Base-by-base conservation (phyloP, 768 basidiomycete species). In the Lepiota brunneoincarnata region DNA sequence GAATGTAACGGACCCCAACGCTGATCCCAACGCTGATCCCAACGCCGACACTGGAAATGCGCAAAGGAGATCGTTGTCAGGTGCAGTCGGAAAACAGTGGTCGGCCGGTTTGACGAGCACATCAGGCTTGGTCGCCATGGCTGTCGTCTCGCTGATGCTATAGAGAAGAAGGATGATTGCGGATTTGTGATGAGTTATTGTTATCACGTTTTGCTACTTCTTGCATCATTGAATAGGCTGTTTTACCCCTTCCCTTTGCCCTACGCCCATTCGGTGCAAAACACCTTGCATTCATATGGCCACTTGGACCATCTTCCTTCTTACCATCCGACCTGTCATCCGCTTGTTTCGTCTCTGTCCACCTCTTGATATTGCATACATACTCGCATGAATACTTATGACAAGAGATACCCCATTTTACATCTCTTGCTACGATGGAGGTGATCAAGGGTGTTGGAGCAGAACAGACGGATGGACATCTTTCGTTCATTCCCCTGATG, bases 1-100 rank as follows among this genome's bases (percentile, higher is more conserved):
- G 58, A 89, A 86, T 59, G 71, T 75, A 34, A 67, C 79, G n/a
- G 55, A 51, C 23, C 34, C 57, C 26, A 49, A 41, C 18, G 53
- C 55, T 12, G 45, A 55, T 21, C 37, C 49, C 10, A 50, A 38
- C 14, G 35, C 40, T 14, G 31, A 2, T 23, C 67, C 12, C 10
- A 49, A 26, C 34, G 31, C 31, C 31, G 47, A 63, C 6, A 53
- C 65, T 6, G 59, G 65, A 12, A 62, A 55, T 20, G 35, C 54
- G 56, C 52, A 58, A 57, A 31, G 52, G 65, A 64, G 45, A 64
- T 67, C 17, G 61, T 63, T 53, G 53, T 61, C 69, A 45, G 59
- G 61, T 53, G 66, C 66, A 24, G 66, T 59, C 49, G 65, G 62
- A 49, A 65, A 61, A 34, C 51, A 60, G 21, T 60, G 61, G 44